Base-by-base conservation (phyloP, 2,329 filamentous ascomycete genomes). In the Aspergillus sergii region DNA sequence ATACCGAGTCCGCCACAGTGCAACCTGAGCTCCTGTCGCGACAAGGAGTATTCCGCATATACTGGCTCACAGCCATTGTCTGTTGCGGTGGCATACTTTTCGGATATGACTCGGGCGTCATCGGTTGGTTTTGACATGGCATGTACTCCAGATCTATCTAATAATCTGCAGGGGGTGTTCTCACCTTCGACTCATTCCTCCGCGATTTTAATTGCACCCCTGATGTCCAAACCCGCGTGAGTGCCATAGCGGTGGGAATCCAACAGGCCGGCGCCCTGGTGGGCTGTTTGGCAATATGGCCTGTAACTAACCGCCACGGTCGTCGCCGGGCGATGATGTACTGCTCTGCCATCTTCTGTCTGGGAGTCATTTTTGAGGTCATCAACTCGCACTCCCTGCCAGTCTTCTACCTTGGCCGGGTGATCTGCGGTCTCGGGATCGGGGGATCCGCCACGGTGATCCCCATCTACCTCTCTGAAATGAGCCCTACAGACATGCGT, bases 261-360 rank as follows among this genome's bases (percentile, higher is more conserved):
- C 82, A 85, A 59, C 83, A 85, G 64, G 80, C 83, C 10, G 84
- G 83, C 28, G 83, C 83, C 39, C 83, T 86, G 63, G 79, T 83
- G 32, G 83, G 83, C 26, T 84, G 83, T 63, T 81, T 85, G 59
- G 67, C 78, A 32, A 79, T 84, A 57, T 84, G 81, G 74, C 82
- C 82, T 0, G 58, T 85, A 11, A 83, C 81, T 6, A 80, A 83
- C 59, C 72, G 73, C 26, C 76, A 77, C 55, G 84, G 84, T 14
- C 78, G 84, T 19, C 78, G 79, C 34, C 74, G 72, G 59, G 78
- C 80, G 12, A 79, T 85, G 62, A 78, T 83, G 51, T 69, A 80
- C 23, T 80, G 79, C 51, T 82, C 82, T 11, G 64, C 78, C 7
- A 65, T 84, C 28, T 86, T 85, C 73, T 81, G 79, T 71, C 62